These are phyloP conservation scores for Argentina anserina DNA, from an alignment of 306 rosid species.

Conservation along the genomic window DNA sequence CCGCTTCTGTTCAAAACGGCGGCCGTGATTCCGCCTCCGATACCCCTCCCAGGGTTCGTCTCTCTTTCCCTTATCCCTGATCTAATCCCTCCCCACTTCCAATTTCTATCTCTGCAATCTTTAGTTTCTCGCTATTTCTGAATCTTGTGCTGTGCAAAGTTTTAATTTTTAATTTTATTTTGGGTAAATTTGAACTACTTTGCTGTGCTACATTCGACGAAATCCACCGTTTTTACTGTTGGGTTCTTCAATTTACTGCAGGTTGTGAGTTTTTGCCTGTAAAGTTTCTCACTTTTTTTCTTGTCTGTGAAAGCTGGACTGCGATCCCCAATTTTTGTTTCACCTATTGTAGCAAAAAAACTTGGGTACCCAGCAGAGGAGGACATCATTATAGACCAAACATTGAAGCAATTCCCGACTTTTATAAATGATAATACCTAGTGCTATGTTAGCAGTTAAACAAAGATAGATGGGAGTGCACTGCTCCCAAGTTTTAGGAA, in stretches of 20 bases:
- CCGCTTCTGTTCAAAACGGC: conserved; percentile 59
- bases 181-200: neutral
- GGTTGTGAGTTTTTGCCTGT: neutral
- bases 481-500: neutral
- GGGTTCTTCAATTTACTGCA: neutral
- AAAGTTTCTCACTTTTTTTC: neutral
- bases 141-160: neutral
- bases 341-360: neutral
- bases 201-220: neutral
- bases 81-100: conserved; percentile 36
- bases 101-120: neutral
- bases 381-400: no score
- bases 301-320: neutral
- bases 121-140: neutral
- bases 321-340: neutral
- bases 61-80: conserved; percentile 28
- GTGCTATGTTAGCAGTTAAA: neutral
- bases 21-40: conserved; percentile 79
- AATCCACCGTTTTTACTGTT: neutral
- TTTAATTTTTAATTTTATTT: neutral
- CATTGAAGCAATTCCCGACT: neutral
- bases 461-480: neutral
- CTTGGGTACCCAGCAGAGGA: no score
- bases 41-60: conserved; percentile 72
- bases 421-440: neutral